Percentiles rank a stretch among this genome's conserved stretches.
phyloP scores from a whole-genome alignment of 768 basidiomycete genomes.

The Inosperma sp. region DNA sequence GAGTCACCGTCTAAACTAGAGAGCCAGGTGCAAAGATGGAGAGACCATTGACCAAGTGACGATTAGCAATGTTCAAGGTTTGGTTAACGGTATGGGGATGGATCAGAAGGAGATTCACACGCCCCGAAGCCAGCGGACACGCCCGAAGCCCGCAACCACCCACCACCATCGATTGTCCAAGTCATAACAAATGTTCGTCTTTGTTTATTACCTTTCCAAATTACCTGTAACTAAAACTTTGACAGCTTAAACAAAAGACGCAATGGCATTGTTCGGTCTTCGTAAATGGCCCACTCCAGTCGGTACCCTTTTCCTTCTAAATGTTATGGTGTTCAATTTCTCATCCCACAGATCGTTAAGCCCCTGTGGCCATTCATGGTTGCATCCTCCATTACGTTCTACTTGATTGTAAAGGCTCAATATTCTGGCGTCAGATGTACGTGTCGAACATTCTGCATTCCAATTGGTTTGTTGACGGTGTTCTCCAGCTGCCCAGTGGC shows the following conservation, averaged over 20 bases:
- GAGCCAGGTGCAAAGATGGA: too few relatives aligned
- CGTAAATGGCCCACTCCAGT: slow-evolving; percentile 80
- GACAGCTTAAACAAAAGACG: slow-evolving; percentile 15
- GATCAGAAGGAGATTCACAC: too few relatives aligned
- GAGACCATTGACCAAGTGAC: too few relatives aligned
- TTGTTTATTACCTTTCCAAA: too few relatives aligned
- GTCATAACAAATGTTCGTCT: too few relatives aligned
- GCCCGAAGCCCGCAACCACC: too few relatives aligned
- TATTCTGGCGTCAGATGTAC: slow-evolving; percentile 65
- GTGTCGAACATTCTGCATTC: slow-evolving; percentile 28
- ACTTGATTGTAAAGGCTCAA: slow-evolving; percentile 63
- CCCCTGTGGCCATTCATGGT: slow-evolving; percentile 81
- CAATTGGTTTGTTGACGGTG: neutral
- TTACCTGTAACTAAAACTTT: too few relatives aligned
- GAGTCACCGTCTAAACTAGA: too few relatives aligned
- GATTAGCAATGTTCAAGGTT: too few relatives aligned
- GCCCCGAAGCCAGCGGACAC: too few relatives aligned
- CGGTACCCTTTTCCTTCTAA: slow-evolving; percentile 31
- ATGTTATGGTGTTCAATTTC: neutral
- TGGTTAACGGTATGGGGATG: too few relatives aligned
- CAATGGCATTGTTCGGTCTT: slow-evolving; percentile 73
- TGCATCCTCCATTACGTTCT: slow-evolving; percentile 60
- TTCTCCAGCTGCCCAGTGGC: slow-evolving; percentile 51
- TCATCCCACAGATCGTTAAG: slow-evolving; percentile 49
- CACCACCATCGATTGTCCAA: too few relatives aligned